phyloP scores from a whole-genome alignment of 2,329 filamentous ascomycete species.

The Epichloe glyceriae region DNA sequence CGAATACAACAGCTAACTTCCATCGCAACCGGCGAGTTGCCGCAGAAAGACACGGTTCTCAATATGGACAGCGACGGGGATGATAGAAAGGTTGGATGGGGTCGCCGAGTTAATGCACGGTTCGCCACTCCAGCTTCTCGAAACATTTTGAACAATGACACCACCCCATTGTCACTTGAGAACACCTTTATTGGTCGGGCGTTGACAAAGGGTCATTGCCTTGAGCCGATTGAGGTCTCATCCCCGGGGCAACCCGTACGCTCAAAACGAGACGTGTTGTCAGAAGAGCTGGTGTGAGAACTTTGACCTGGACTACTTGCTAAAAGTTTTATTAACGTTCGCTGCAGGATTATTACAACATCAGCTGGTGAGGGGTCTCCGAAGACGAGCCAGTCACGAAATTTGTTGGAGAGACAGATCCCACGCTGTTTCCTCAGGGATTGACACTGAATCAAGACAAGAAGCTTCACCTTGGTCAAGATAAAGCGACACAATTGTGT shows the following conservation, averaged over 20 bases:
- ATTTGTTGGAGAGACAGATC: constrained; percentile 19
- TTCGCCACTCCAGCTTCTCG: constrained; percentile 15
- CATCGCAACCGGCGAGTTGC: constrained; percentile 8
- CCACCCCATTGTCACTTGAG: constrained; percentile 2
- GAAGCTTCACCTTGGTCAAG: constrained; percentile 8
- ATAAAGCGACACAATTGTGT: constrained; percentile 27
- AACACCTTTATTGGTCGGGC: constrained; percentile 4
- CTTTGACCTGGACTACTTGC: not conserved
- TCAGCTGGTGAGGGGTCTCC: not conserved
- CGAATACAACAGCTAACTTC: constrained; percentile 18
- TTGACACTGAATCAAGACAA: constrained; percentile 29
- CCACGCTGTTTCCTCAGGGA: constrained; percentile 23
- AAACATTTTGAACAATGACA: constrained; percentile 6
- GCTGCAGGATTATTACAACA: not conserved
- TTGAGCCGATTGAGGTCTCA: constrained; percentile 2
- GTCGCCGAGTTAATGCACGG: constrained; percentile 13
- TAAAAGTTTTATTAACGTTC: not conserved
- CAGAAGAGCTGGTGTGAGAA: not conserved
- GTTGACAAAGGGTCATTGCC: constrained; percentile 4
- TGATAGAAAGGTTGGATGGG: constrained; percentile 16
- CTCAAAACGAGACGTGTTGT: not conserved
- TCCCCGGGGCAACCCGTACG: not conserved
- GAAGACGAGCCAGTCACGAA: constrained; percentile 14
- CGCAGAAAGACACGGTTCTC: not conserved
- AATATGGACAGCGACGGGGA: constrained; percentile 10